Percentiles rank a stretch among this genome's conserved stretches.
These are phyloP conservation scores for Alloteropsis semialata DNA, from an alignment of 176 grass and related monocot species.

Conservation along the genomic window DNA sequence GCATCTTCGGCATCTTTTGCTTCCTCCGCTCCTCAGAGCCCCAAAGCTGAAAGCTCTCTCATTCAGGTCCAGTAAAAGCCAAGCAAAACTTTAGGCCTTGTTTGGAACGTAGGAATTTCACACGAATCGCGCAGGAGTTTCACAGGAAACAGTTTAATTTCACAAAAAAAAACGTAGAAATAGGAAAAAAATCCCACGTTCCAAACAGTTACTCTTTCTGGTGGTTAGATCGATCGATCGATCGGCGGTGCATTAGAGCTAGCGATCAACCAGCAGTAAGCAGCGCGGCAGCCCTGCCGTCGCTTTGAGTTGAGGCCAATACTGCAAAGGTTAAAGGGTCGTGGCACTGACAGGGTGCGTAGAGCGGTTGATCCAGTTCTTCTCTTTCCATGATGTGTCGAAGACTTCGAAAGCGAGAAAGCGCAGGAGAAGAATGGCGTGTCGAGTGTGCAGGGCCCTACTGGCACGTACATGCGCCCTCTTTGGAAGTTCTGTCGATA, in stretches of 20 bases:
- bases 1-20: background rate
- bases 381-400: background rate
- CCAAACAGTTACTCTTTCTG: too few species aligned
- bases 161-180: too few species aligned
- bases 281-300: background rate
- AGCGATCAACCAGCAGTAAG: background rate
- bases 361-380: background rate
- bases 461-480: background rate
- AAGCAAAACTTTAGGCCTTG: background rate
- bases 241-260: too few species aligned
- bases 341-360: background rate
- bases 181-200: too few species aligned
- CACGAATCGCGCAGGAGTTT: too few species aligned
- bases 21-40: background rate
- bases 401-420: background rate
- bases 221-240: background rate
- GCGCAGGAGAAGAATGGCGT: background rate
- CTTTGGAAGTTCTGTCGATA: conserved; percentile 41
- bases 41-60: background rate
- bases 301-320: conserved; percentile 8
- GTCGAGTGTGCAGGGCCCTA: conserved; percentile 21
- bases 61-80: background rate
- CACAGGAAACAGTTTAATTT: too few species aligned
- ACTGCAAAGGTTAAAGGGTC: background rate
- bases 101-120: too few species aligned